Evolutionary conservation across 2,329 filamentous ascomycete species (phyloP), one percentile per base, ranked within the genome.

Genomic region (Coniochaeta sp.): DNA sequence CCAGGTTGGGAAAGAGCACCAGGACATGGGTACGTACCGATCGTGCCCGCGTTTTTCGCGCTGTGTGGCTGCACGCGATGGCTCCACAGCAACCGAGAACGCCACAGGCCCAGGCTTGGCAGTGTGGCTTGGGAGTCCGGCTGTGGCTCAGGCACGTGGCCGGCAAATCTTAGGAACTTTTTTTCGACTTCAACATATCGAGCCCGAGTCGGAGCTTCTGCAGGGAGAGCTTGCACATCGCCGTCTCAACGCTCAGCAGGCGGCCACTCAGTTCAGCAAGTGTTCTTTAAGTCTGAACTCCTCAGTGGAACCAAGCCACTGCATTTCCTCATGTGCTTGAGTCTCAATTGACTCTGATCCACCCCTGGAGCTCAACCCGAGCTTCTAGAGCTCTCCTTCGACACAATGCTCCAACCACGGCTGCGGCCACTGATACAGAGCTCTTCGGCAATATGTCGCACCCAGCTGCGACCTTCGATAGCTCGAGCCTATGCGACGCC

Each of bases 381-480:
- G 55, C 55, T 57, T 57, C 55, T 22, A 44, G 34, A 57, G 22
- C 24, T 54, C 14, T n/a, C 55, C 40, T 57, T 54, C 32, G 38
- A 26, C 61, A 72, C 63, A 56, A 90, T 91, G 87, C 75, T 90
- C 64, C 87, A 89, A 73, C 81, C 86, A 65, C 82, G 86, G 74
- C 75, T 89, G 75, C 81, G 83, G 69, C 77, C 82, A 67, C 76
- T 72, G 63, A 62, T 65, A 36, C 62, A 67, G 38, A 65, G 68
- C 63, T 58, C 61, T n/a, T 60, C 62, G 47, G 62, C 65, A n/a
- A 56, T 71, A 3, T 67, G 61, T 57, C 66, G 65, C 54, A 63
- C 63, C 19, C 55, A 60, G 28, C 40, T 66, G 12, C 60, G 64
- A 34, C 61, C 58, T 40, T 52, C 47, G 9, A 54, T 67, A 40